Evolutionary conservation across 768 basidiomycete species (phyloP), one percentile per base, ranked within the genome.

Genomic region (Lactifluus hygrophoroides): DNA sequence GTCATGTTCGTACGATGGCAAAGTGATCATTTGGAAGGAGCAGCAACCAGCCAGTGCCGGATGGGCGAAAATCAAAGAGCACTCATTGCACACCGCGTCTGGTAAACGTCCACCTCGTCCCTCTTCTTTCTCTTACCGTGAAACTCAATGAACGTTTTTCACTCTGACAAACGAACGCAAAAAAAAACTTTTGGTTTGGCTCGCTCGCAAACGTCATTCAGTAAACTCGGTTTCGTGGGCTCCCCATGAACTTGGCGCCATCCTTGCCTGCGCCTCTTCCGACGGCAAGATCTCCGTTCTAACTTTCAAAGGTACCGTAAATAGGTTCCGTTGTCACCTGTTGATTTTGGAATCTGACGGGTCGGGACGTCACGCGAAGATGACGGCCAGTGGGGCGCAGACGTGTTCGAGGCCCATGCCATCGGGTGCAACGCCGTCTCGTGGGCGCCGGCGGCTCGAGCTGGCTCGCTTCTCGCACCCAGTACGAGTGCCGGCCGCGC

Each of bases 161-260:
- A n/a, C n/a, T n/a, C n/a, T n/a, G n/a, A n/a, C n/a, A n/a, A n/a
- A n/a, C n/a, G n/a, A n/a, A n/a, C n/a, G n/a, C n/a, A n/a, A n/a
- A n/a, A n/a, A n/a, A n/a, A n/a, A n/a, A n/a, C n/a, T n/a, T n/a
- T n/a, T n/a, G n/a, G n/a, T n/a, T n/a, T n/a, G n/a, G n/a, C n/a
- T n/a, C n/a, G n/a, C n/a, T n/a, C n/a, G n/a, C n/a, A n/a, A n/a
- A n/a, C n/a, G n/a, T n/a, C 21, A 1, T 16, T 13, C 48, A 95
- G 95, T 98, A 49, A 99, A 99, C 74, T 94, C 94, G 1, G 88
- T 98, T 21, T 91, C 92, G 0, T 99, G 96, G 96, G 95, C 95
- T n/a, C 94, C 96, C 2, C 94, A 96, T 66, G 95, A 98, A 69
- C 82, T 97, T 14, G 96, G 95, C 34, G 92, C 96, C 1, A 94